Percentiles rank a stretch among this genome's conserved stretches.
Conservation (phyloP, 2,329 filamentous ascomycete genomes). For the Exophiala spinifera region DNA sequence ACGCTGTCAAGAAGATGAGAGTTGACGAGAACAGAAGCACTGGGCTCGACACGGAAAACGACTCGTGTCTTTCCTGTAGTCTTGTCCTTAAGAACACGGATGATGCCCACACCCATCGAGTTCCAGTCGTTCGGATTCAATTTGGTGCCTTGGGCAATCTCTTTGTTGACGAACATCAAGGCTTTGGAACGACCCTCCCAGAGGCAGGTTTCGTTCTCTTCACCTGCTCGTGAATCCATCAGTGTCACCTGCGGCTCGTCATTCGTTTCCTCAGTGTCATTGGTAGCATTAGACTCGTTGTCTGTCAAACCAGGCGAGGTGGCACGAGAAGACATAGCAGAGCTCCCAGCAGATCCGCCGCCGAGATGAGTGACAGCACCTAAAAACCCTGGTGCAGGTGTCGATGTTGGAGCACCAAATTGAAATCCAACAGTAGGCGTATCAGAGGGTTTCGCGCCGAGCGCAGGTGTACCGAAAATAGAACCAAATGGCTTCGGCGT, state of each 20-base stretch:
- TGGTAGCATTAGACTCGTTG: constrained; percentile 39
- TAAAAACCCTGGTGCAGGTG: constrained; percentile 29
- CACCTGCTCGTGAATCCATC: constrained; percentile 62
- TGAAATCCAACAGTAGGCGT: constrained; percentile 37
- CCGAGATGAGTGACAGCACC: constrained; percentile 30
- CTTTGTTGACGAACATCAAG: constrained; percentile 55
- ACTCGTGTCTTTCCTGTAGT: constrained; percentile 64
- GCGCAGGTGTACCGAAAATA: constrained; percentile 31
- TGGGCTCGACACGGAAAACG: constrained; percentile 70
- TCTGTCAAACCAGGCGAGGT: constrained; percentile 48
- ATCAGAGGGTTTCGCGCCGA: constrained; percentile 22
- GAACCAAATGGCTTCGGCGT: constrained; percentile 33
- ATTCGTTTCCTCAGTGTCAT: constrained; percentile 52
- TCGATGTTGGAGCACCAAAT: constrained; percentile 34
- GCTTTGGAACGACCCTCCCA: constrained; percentile 71
- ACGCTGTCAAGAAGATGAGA: constrained; percentile 63
- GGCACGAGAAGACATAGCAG: constrained; percentile 42
- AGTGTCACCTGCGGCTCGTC: constrained; percentile 63
- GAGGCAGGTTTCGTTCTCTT: constrained; percentile 68
- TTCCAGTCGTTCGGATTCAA: constrained; percentile 55
- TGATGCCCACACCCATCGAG: constrained; percentile 66
- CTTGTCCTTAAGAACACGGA: constrained; percentile 72
- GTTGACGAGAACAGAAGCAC: constrained; percentile 72
- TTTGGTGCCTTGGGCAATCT: constrained; percentile 43
- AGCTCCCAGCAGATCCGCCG: constrained; percentile 34